Evolutionary conservation across 495 filamentous ascomycete genomes (phyloP).

Genomic region (Cladorrhinum samala): DNA sequence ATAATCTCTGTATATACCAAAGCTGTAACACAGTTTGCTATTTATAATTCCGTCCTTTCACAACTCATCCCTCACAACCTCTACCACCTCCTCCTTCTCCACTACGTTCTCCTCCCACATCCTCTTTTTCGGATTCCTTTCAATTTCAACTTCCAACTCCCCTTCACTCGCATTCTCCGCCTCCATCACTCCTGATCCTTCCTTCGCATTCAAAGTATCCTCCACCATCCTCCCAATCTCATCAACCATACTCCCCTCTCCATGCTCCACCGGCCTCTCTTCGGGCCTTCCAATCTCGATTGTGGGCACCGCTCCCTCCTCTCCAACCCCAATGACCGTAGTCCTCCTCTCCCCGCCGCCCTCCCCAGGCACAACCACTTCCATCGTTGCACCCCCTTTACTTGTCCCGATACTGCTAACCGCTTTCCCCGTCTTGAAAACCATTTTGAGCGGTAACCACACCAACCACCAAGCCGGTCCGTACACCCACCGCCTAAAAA

Average conservation of each 20-base stretch:
- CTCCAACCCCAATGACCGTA: conserved; percentile 35
- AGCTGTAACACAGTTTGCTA: too few relatives aligned
- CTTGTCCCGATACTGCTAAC: conserved; percentile 27
- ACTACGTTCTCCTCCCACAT: conserved; percentile 61
- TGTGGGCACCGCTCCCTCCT: conserved; percentile 45
- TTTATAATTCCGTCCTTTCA: too few relatives aligned
- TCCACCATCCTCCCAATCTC: conserved; percentile 48
- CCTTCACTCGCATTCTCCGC: conserved; percentile 24
- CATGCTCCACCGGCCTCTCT: conserved; percentile 5
- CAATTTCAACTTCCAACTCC: conserved; percentile 30
- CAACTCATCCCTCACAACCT: conserved; percentile 34
- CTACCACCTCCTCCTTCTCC: background rate
- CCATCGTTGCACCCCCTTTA: conserved; percentile 24
- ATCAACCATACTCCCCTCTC: conserved; percentile 32
- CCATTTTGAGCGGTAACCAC: conserved; percentile 68
- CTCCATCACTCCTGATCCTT: conserved; percentile 15
- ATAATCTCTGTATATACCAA: too few relatives aligned
- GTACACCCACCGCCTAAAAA: conserved; percentile 78
- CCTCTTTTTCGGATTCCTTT: conserved; percentile 61
- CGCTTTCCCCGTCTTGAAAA: conserved; percentile 41
- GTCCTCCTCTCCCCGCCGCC: conserved; percentile 8
- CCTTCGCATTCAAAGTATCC: conserved; percentile 22
- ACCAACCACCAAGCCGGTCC: conserved; percentile 86
- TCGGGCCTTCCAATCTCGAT: conserved; percentile 21
- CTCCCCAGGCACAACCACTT: conserved; percentile 20